Conservation (phyloP, 768 basidiomycete species). For the Mycena sanguinolenta region DNA sequence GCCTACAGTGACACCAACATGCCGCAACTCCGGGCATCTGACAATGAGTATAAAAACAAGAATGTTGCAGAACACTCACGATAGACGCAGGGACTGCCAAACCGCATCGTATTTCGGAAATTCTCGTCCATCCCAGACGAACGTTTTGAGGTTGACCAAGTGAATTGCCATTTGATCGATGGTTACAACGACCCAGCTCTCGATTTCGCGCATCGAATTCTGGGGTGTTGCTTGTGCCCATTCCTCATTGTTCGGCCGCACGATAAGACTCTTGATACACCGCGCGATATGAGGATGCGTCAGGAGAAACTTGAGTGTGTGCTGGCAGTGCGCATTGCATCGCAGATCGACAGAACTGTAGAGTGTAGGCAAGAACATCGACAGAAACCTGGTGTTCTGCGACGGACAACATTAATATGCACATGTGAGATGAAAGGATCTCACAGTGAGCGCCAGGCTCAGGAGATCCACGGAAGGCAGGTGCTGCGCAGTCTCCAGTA, state of each 20-base stretch:
- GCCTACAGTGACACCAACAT: constrained; percentile 33
- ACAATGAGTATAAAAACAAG: background rate
- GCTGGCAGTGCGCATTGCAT: constrained; percentile 32
- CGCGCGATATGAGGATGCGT: constrained; percentile 27
- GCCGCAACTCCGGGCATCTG: constrained; percentile 32
- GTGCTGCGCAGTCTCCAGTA: constrained; percentile 31
- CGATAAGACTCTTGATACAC: constrained; percentile 29
- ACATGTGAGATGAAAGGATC: background rate
- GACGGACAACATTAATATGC: constrained; percentile 2
- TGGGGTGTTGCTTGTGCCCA: constrained; percentile 23
- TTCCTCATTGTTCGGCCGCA: constrained; percentile 37
- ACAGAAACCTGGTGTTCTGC: constrained; percentile 28
- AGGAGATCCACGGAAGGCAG: constrained; percentile 28
- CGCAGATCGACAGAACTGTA: constrained; percentile 33
- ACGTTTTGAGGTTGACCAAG: constrained; percentile 30
- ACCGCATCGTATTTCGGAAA: constrained; percentile 34
- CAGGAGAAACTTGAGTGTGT: constrained; percentile 31
- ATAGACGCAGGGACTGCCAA: constrained; percentile 28
- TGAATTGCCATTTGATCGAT: constrained; percentile 34
- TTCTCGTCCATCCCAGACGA: constrained; percentile 35
- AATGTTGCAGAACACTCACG: constrained; percentile 11
- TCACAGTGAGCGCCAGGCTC: constrained; percentile 37
- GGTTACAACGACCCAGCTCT: constrained; percentile 37
- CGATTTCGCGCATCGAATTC: constrained; percentile 32
- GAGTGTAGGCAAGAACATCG: constrained; percentile 33